These are phyloP conservation scores for Xylariaceae sp. DNA, from an alignment of 2,329 filamentous ascomycete species.

Conservation along the genomic window DNA sequence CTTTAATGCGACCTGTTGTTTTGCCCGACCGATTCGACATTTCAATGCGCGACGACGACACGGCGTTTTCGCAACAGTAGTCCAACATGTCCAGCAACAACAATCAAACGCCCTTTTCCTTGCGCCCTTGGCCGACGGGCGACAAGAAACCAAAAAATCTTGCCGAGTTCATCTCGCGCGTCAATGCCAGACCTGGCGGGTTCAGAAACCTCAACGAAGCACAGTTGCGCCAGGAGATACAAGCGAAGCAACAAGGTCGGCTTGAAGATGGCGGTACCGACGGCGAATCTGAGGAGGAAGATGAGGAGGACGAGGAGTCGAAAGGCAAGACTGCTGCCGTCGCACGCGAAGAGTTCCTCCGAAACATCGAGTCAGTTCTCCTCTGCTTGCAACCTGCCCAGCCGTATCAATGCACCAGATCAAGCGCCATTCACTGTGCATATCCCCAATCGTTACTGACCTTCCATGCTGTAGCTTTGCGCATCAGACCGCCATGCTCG, in stretches of 20 bases:
- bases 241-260: slow-evolving; percentile 36
- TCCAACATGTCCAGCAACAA: slow-evolving; percentile 23
- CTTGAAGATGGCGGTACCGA: slow-evolving; percentile 41
- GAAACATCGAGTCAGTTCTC: slow-evolving; percentile 49
- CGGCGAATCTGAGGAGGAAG: slow-evolving; percentile 41
- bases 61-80: background rate
- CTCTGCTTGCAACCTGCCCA: background rate
- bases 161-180: slow-evolving; percentile 70
- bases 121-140: slow-evolving; percentile 58
- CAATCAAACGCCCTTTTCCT: slow-evolving; percentile 43
- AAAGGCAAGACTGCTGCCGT: slow-evolving; percentile 39
- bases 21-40: background rate
- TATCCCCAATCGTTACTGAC: slow-evolving; percentile 11
- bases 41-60: background rate
- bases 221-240: slow-evolving; percentile 64
- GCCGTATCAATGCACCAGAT: background rate
- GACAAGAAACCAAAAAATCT: slow-evolving; percentile 57
- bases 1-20: background rate
- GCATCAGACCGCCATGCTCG: slow-evolving; percentile 59
- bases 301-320: slow-evolving; percentile 7
- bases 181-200: slow-evolving; percentile 72
- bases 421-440: background rate
- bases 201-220: slow-evolving; percentile 76
- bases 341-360: slow-evolving; percentile 54
- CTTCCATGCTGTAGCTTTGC: slow-evolving; percentile 36